Conservation (phyloP, 768 basidiomycete species). For the Clitopilus hobsonii region DNA sequence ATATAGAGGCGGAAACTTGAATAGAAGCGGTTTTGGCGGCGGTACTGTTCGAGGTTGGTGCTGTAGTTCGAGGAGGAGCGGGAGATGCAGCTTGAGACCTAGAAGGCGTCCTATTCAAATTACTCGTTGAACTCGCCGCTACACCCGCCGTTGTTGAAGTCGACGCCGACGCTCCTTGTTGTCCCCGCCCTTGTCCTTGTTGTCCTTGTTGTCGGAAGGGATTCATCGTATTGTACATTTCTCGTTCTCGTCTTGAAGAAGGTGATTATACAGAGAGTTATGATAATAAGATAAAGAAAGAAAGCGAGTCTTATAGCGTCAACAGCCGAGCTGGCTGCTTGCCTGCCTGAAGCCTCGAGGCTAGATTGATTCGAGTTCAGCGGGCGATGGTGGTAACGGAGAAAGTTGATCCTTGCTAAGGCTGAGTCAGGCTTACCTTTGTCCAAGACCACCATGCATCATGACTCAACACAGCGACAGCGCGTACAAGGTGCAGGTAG, state of each 20-base stretch:
- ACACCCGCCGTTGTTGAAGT: not conserved
- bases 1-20: too few species aligned
- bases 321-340: not conserved
- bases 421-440: too few species aligned
- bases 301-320: not conserved
- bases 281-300: not conserved
- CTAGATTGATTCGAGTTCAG: not conserved
- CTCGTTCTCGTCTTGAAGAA: not conserved
- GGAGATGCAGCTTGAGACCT: not conserved
- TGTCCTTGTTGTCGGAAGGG: not conserved
- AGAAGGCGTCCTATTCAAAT: not conserved
- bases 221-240: not conserved
- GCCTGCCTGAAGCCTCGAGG: not conserved
- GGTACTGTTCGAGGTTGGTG: not conserved
- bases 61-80: not conserved
- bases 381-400: not conserved
- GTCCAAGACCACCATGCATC: too few species aligned
- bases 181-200: too few species aligned
- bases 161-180: too few species aligned
- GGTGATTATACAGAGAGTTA: not conserved
- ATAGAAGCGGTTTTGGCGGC: not conserved
- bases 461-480: too few species aligned
- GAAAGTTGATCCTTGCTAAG: not conserved
- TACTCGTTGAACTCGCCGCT: too few species aligned
- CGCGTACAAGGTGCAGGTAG: too few species aligned